These are phyloP conservation scores for Cryptococcus wingfieldii DNA, from an alignment of 1,284 basidiomycete species.

Conservation along the genomic window DNA sequence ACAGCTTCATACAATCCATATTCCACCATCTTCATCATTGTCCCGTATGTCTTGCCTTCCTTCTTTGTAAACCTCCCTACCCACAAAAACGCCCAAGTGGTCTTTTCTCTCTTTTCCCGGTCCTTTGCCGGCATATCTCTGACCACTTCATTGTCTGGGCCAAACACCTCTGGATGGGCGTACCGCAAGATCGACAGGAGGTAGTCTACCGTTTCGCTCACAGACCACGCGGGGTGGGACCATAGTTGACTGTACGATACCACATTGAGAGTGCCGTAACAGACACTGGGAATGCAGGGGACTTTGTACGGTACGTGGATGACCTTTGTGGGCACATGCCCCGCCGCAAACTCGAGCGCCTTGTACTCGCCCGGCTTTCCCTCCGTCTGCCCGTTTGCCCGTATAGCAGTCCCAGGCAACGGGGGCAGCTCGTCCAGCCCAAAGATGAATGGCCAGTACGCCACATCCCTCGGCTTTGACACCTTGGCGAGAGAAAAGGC, in stretches of 20 bases:
- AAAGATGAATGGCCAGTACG: neutral
- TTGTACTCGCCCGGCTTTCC: neutral
- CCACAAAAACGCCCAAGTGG: neutral
- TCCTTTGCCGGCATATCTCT: neutral
- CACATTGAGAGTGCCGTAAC: neutral
- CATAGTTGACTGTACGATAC: neutral
- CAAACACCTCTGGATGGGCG: neutral
- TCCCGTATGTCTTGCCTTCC: neutral
- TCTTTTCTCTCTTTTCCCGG: neutral
- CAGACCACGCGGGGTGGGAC: neutral
- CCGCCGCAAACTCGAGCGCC: neutral
- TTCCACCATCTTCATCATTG: neutral
- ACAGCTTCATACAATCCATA: neutral
- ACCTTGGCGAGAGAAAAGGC: neutral
- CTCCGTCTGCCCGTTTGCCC: neutral
- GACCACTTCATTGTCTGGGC: neutral
- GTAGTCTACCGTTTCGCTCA: neutral
- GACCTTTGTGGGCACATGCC: neutral
- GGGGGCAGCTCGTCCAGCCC: neutral
- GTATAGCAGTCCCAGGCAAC: neutral
- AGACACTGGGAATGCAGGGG: neutral
- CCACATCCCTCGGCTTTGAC: neutral
- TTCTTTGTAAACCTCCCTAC: neutral
- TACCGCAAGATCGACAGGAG: neutral
- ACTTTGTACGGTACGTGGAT: neutral